A percentile compares a stretch with the other conserved stretches of the same genome.
Evolutionary conservation across 441 rosid genomes (phyloP).

Genomic region (Erodium moschatum): DNA sequence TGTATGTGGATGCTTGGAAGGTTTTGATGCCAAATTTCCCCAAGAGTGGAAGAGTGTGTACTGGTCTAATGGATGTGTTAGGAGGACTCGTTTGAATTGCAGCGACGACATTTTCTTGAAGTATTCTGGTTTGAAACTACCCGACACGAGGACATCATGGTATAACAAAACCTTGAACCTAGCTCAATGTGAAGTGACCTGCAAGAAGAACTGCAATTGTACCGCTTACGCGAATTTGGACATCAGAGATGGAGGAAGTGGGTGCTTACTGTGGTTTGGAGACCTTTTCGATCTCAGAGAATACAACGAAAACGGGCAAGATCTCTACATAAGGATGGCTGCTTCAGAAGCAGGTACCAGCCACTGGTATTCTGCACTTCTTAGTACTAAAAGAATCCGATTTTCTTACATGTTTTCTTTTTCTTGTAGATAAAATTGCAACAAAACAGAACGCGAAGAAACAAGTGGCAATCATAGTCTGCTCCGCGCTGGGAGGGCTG

Average conservation of each 20-base stretch:
- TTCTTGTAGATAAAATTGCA: neutral
- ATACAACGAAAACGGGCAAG: slow-evolving; percentile 43
- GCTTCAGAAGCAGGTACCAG: slow-evolving; percentile 49
- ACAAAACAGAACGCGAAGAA: neutral
- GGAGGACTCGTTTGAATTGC: slow-evolving; percentile 44
- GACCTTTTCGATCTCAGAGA: slow-evolving; percentile 46
- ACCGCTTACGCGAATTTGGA: slow-evolving; percentile 48
- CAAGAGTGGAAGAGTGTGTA: slow-evolving; percentile 46
- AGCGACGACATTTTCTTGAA: slow-evolving; percentile 41
- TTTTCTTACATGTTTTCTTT: neutral
- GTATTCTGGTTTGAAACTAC: slow-evolving; percentile 52
- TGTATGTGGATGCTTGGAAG: slow-evolving; percentile 52
- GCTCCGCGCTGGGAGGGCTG: neutral
- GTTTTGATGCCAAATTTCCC: slow-evolving; percentile 28
- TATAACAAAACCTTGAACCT: slow-evolving; percentile 37
- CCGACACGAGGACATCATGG: slow-evolving; percentile 37
- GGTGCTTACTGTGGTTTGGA: slow-evolving; percentile 62
- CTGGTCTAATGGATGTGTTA: slow-evolving; percentile 58
- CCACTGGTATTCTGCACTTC: no score
- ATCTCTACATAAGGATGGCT: slow-evolving; percentile 44
- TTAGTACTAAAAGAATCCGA: no score
- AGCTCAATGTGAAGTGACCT: slow-evolving; percentile 40
- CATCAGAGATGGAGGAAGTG: slow-evolving; percentile 41
- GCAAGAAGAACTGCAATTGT: slow-evolving; percentile 54
- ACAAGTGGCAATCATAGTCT: slow-evolving; percentile 5